A percentile compares a stretch with the other conserved stretches of the same genome.
These are phyloP conservation scores for Halophytophthora polymorphica DNA, from an alignment of 352 stramenopile genomes.

Conservation along the genomic window DNA sequence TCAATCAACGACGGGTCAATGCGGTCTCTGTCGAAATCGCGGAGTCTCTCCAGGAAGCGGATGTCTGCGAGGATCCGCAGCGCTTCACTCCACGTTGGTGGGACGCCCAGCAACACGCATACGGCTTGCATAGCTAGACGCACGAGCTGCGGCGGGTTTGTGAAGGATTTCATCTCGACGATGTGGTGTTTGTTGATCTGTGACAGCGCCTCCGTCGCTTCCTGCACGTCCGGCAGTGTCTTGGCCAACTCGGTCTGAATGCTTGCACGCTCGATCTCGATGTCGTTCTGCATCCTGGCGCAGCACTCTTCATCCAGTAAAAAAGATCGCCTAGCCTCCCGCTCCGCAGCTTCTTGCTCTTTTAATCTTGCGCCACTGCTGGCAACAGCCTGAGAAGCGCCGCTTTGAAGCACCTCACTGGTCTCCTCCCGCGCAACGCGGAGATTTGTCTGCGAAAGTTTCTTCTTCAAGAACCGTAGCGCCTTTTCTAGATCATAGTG, in stretches of 20 bases:
- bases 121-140: slow-evolving; percentile 77
- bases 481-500: slow-evolving; percentile 9
- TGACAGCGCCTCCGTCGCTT: slow-evolving; percentile 54
- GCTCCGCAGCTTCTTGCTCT: slow-evolving; percentile 36
- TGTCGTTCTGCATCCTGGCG: slow-evolving; percentile 45
- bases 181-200: slow-evolving; percentile 83
- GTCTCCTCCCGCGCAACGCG: slow-evolving; percentile 37
- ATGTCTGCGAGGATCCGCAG: slow-evolving; percentile 68
- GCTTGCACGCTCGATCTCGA: slow-evolving; percentile 47
- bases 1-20: slow-evolving; percentile 45
- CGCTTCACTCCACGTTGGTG: slow-evolving; percentile 66
- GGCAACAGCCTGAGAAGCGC: slow-evolving; percentile 28
- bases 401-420: slow-evolving; percentile 26
- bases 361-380: slow-evolving; percentile 23
- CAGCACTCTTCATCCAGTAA: slow-evolving; percentile 58
- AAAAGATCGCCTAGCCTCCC: slow-evolving; percentile 42
- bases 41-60: slow-evolving; percentile 58
- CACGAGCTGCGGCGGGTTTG: slow-evolving; percentile 63
- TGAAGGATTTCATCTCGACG: slow-evolving; percentile 79
- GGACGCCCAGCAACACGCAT: slow-evolving; percentile 52
- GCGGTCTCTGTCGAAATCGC: slow-evolving; percentile 54
- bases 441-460: slow-evolving; percentile 21
- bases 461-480: slow-evolving; percentile 24
- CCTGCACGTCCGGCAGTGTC: slow-evolving; percentile 52
- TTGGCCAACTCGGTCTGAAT: slow-evolving; percentile 62